Evolutionary conservation across 768 basidiomycete species (phyloP), one percentile per base, ranked within the genome.

Genomic region (Erythrobasidium yunnanense): DNA sequence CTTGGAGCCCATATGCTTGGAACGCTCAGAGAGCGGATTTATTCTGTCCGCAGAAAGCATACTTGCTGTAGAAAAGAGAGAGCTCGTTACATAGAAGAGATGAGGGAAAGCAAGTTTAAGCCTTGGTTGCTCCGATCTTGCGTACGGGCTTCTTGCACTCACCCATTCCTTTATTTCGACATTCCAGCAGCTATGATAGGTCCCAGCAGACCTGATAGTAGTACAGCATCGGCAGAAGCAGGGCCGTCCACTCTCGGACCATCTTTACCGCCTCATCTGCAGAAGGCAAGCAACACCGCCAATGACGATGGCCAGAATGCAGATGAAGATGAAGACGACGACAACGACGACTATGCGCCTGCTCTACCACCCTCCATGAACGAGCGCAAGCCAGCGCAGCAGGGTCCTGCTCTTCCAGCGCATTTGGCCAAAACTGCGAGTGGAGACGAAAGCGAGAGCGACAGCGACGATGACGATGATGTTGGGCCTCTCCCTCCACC

Each of bases 401-500:
- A 63, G 34, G 60, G 60, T 8, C 60, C 60, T 29, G 32, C 29
- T 27, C 17, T 51, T 30, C 60, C 60, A 4, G 30, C 60, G 29
- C 60, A 51, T 23, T 18, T 51, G 22, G 27, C 8, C 11, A 8
- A 30, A 29, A 25, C 25, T 52, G 29, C 15, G 13, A 8, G 27
- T 8, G 50, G 27, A 22, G 50, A 30, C 50, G 29, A 52, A 22
- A 30, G 34, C 18, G 25, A 34, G 11, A 27, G 13, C 4, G 46
- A 29, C 2, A 23, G 11, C 11, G 22, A 29, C 15, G 81, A 81
- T 55, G 87, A 88, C 67, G 85, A 86, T 55, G 89, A 91, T 66
- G 80, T 90, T 57, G 92, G 92, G 0, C 93, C 93, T 0, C 81
- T 80, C 74, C 90, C 89, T 0, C 78, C 86, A 0, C 85, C 86